Evolutionary conservation across 805 yeast species (phyloP).

Genomic region (Deakozyma indianensis): DNA sequence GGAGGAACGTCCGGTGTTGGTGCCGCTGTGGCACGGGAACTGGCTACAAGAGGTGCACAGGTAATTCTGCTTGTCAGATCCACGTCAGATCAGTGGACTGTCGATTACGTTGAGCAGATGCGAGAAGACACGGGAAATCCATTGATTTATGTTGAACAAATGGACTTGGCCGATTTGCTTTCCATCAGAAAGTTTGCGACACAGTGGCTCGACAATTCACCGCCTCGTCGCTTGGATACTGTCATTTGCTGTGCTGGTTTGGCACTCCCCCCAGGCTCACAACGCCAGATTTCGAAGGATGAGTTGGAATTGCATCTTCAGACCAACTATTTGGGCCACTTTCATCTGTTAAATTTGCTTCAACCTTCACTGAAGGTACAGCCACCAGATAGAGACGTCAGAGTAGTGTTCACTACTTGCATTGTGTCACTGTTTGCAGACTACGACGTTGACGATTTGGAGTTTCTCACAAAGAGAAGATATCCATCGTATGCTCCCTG

Average conservation of each 20-base stretch:
- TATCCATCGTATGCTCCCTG: conserved; percentile 57
- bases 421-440: conserved; percentile 61
- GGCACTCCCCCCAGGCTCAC: conserved; percentile 50
- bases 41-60: conserved; percentile 81
- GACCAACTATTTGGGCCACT: conserved; percentile 67
- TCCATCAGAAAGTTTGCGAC: conserved; percentile 85
- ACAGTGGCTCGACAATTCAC: conserved; percentile 79
- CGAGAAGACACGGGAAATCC: conserved; percentile 55
- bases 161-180: conserved; percentile 61
- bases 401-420: conserved; percentile 70
- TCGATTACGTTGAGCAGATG: conserved; percentile 67
- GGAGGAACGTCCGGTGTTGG: conserved; percentile 97
- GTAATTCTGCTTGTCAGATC: conserved; percentile 56
- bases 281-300: conserved; percentile 56
- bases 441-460: conserved; percentile 44
- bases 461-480: conserved; percentile 40
- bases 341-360: conserved; percentile 62
- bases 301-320: conserved; percentile 83
- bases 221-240: conserved; percentile 86
- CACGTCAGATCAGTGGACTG: conserved; percentile 54
- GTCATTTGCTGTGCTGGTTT: conserved; percentile 81
- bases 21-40: conserved; percentile 52
- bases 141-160: conserved; percentile 79
- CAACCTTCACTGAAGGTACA: conserved; percentile 79
- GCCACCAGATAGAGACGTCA: conserved; percentile 88